Base-by-base conservation (phyloP, 345 rosid genomes). In the Psidium guajava region DNA sequence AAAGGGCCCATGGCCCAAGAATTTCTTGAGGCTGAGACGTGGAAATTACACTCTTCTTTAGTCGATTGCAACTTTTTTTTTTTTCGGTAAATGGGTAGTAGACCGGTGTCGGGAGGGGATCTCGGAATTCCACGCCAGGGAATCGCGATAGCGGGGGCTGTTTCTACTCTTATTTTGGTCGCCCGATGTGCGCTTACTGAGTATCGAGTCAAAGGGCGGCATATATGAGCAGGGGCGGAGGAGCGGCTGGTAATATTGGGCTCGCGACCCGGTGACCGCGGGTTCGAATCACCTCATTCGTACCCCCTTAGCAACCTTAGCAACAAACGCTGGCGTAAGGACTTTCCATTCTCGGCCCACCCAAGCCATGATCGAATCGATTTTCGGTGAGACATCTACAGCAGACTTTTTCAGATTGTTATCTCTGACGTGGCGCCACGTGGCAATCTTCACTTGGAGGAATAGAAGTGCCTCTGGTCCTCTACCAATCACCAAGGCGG, bases 171-270 rank as follows among this genome's bases (percentile, higher is more conserved):
- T 11, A 9, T 64, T 16, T 2, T 9, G 11, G 11, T 40, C 1
- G 1, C 6, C 6, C 0, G 21, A 40, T 16, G 22, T 32, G 16
- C 22, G 0, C 22, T 11, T 8, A 4, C 5, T 3, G 6, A 28
- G 4, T 16, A 1, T 7, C 22, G 44, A 32, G 75, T 64, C 6
- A 2, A 18, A 32, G 18, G 2, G 44, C 20, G 42, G 18, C 42
- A 4, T 16, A 4, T 8, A 15, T 36, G 36, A 32, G 6, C 10
- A 32, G 10, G 21, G 21, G 24, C 0, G 3, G 3, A 8, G 11
- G 77, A 32, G 32, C 16, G 44, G 24, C 32, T 32, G 32, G 18
- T 64, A 9, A 5, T 11, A 16, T 8, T 3, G 18, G 22, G 21
- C 24, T 32, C 20, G 44, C 1, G 12, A 28, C 20, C 36, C 1